Percentiles rank a stretch among this genome's conserved stretches.
Conservation (phyloP, 129 eudicot genomes). For the Apium graveolens region DNA sequence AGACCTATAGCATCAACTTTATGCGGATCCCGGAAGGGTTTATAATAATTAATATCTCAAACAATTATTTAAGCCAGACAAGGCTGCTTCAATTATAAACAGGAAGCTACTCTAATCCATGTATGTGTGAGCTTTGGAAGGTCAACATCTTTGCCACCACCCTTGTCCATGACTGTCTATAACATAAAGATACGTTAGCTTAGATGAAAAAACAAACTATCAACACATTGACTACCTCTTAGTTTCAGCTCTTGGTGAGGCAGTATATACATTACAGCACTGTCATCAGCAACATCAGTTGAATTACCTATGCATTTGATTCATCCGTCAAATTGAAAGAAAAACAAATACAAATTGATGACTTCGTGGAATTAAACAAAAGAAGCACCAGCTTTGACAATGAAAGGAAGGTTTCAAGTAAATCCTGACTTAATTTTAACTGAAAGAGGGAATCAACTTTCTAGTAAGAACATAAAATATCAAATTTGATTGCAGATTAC, state of each 20-base stretch:
- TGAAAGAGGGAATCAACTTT: neutral
- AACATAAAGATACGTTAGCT: neutral
- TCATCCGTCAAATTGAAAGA: conserved; percentile 17
- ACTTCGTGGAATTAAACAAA: neutral
- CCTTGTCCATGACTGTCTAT: conserved; percentile 5
- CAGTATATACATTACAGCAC: conserved; percentile 54
- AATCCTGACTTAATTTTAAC: neutral
- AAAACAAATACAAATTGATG: neutral
- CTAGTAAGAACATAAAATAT: neutral
- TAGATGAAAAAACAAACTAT: conserved; percentile 3
- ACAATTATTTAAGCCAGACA: neutral
- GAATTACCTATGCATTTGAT: conserved; percentile 35
- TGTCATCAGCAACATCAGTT: conserved; percentile 35
- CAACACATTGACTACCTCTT: conserved; percentile 51
- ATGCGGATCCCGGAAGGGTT: neutral
- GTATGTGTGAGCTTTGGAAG: neutral
- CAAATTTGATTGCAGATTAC: neutral
- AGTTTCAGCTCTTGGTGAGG: conserved; percentile 89
- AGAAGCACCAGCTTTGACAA: neutral
- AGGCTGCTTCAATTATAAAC: neutral
- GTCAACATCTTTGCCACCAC: conserved; percentile 4
- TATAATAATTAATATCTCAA: neutral
- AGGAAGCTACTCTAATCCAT: neutral
- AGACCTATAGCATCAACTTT: neutral
- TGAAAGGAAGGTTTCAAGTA: neutral